These are phyloP conservation scores for Haplosporangium gracile DNA, from an alignment of 192 early-diverging fungal species.

Conservation along the genomic window DNA sequence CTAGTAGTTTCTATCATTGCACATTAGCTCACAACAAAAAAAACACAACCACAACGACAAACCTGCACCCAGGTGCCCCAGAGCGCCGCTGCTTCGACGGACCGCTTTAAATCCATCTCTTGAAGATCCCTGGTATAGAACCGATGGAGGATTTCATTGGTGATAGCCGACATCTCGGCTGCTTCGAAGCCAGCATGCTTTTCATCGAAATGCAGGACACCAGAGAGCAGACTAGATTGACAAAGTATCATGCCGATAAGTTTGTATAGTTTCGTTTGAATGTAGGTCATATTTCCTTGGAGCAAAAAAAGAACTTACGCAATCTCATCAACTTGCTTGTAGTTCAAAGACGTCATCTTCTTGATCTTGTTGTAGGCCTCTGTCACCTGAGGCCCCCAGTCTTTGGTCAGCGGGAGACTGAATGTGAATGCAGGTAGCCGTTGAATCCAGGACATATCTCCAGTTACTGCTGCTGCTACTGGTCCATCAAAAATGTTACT, in stretches of 20 bases:
- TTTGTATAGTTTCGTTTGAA: not conserved
- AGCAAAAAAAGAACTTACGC: slow-evolving; percentile 15
- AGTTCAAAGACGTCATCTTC: not conserved
- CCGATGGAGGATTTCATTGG: not conserved
- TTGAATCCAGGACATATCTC: slow-evolving; percentile 14
- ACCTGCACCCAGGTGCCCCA: slow-evolving; percentile 8
- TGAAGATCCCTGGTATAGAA: slow-evolving; percentile 7
- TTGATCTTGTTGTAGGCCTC: not conserved
- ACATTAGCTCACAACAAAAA: not conserved
- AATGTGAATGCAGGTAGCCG: slow-evolving; percentile 1
- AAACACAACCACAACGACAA: slow-evolving; percentile 5
- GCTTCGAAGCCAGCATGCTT: not conserved
- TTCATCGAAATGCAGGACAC: slow-evolving; percentile 9
- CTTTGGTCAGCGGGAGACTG: slow-evolving; percentile 6
- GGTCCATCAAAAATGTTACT: no score
- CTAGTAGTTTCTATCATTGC: not conserved
- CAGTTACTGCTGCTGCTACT: slow-evolving; percentile 4
- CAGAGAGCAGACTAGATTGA: slow-evolving; percentile 12
- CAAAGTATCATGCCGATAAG: not conserved
- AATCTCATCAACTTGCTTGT: slow-evolving; percentile 10
- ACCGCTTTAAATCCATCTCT: slow-evolving; percentile 7
- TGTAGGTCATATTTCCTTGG: not conserved
- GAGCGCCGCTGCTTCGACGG: not conserved
- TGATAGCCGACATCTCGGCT: not conserved
- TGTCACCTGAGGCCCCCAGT: slow-evolving; percentile 11